Percentiles rank a stretch among this genome's conserved stretches.
phyloP scores from a whole-genome alignment of 2,329 filamentous ascomycete genomes.

The Stemphylium vesicarium region DNA sequence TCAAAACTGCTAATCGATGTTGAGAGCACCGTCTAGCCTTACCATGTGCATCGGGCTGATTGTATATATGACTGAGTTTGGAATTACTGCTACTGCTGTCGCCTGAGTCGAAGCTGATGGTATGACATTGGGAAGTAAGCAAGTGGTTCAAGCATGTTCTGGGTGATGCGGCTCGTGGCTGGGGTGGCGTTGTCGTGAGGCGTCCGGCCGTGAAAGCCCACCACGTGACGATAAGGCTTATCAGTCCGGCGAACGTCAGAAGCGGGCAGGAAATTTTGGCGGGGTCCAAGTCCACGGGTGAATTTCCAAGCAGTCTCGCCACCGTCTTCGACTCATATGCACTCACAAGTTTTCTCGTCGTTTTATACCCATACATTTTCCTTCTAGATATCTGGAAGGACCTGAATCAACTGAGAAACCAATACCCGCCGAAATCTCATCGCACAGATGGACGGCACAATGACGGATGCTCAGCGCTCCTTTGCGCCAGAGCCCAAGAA shows the following conservation, averaged over 20 bases:
- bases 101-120: too few relatives aligned
- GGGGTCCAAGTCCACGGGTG: conserved; percentile 22
- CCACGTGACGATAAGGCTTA: conserved; percentile 41
- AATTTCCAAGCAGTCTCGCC: conserved; percentile 41
- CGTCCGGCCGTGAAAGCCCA: not conserved
- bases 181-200: not conserved
- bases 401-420: not conserved
- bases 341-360: not conserved
- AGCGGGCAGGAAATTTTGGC: conserved; percentile 32
- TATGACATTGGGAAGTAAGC: too few relatives aligned
- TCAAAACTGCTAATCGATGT: too few relatives aligned
- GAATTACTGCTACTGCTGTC: too few relatives aligned
- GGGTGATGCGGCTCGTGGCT: not conserved
- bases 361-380: not conserved
- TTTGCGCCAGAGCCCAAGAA: conserved; percentile 49
- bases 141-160: not conserved
- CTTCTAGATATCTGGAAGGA: not conserved
- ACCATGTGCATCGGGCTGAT: too few relatives aligned
- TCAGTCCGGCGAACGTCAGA: not conserved
- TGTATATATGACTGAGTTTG: too few relatives aligned
- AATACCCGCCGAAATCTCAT: not conserved
- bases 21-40: too few relatives aligned
- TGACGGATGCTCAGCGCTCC: conserved; percentile 49
- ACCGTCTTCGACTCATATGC: conserved; percentile 22
- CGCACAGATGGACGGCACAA: conserved; percentile 40